Percentiles rank a stretch among this genome's conserved stretches.
These are phyloP conservation scores for Colletotrichum sidae DNA, from an alignment of 2,329 filamentous ascomycete species.

Conservation along the genomic window DNA sequence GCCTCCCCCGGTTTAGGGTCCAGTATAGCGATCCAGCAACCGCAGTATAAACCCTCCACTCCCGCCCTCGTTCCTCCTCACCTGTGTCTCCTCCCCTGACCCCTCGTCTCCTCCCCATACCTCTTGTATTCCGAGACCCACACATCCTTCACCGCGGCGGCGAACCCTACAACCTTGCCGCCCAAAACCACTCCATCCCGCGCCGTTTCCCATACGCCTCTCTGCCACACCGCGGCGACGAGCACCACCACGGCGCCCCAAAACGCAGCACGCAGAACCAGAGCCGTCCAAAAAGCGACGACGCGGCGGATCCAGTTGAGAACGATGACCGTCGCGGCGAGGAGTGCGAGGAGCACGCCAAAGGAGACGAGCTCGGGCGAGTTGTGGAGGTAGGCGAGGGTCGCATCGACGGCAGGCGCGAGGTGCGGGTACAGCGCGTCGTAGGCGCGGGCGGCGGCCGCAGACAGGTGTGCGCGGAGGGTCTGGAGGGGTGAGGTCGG, in stretches of 20 bases:
- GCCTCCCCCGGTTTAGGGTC: no score
- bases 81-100: slow-evolving; percentile 38
- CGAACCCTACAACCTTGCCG: slow-evolving; percentile 58
- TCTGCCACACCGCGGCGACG: slow-evolving; percentile 69
- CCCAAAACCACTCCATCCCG: slow-evolving; percentile 65
- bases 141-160: slow-evolving; percentile 61
- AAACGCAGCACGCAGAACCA: slow-evolving; percentile 72
- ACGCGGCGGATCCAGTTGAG: slow-evolving; percentile 78
- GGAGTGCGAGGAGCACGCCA: slow-evolving; percentile 62
- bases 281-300: slow-evolving; percentile 80
- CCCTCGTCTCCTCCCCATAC: slow-evolving; percentile 62
- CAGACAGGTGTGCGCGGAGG: slow-evolving; percentile 48
- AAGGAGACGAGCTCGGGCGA: slow-evolving; percentile 57
- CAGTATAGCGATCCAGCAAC: no score
- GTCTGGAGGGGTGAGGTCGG: slow-evolving; percentile 58
- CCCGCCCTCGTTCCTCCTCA: slow-evolving; percentile 10
- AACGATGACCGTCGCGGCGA: slow-evolving; percentile 72
- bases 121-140: slow-evolving; percentile 69
- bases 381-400: slow-evolving; percentile 48
- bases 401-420: slow-evolving; percentile 55
- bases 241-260: slow-evolving; percentile 70
- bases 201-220: slow-evolving; percentile 73
- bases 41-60: background rate
- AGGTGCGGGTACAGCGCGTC: slow-evolving; percentile 54
- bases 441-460: slow-evolving; percentile 44